Evolutionary conservation across 2,329 filamentous ascomycete species (phyloP), one percentile per base, ranked within the genome.

Genomic region (Arthrobotrys pseudoclavata): DNA sequence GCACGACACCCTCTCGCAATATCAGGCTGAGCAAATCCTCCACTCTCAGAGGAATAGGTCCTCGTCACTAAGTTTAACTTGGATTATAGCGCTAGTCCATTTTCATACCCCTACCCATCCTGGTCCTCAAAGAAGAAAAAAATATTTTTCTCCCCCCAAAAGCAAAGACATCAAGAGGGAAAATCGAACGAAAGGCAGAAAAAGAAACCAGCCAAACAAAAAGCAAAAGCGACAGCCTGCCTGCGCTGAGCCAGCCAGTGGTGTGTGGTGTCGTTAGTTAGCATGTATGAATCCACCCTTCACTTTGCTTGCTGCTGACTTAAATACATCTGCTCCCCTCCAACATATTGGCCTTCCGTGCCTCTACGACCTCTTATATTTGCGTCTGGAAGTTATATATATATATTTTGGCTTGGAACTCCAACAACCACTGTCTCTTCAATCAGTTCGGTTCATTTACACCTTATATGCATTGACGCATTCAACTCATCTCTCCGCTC

Each of bases 1-100:
- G 66, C 72, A 76, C 72, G 72, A 76, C 72, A 76, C 66, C 61
- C 60, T 70, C 72, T 69, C 72, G 72, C 72, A 70, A 76, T 69
- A 76, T 76, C 64, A 70, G 66, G 71, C 71, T 66, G 69, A 50
- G 42, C 34, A 12, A 67, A 68, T 68, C 61, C 62, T 74, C 69
- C 69, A 67, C 52, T 67, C 52, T 52, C 20, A 74, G 62, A 62
- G 57, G 69, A 67, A 45, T 47, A n/a, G 57, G 45, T 24, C 55
- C 70, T 63, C 71, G 64, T 76, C 69, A 67, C 69, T 74, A 74
- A 74, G 69, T 74, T 74, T 74, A 74, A 74, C 69, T 74, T 62
- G 69, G 47, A 31, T 47, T 9, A 40, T 26, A 20, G 31, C 42
- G 53, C 69, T 68, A 74, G 47, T 20, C 69, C 29, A 12, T 5